Evolutionary conservation across 495 filamentous ascomycete genomes (phyloP).

Genomic region (Cairneyella variabilis): DNA sequence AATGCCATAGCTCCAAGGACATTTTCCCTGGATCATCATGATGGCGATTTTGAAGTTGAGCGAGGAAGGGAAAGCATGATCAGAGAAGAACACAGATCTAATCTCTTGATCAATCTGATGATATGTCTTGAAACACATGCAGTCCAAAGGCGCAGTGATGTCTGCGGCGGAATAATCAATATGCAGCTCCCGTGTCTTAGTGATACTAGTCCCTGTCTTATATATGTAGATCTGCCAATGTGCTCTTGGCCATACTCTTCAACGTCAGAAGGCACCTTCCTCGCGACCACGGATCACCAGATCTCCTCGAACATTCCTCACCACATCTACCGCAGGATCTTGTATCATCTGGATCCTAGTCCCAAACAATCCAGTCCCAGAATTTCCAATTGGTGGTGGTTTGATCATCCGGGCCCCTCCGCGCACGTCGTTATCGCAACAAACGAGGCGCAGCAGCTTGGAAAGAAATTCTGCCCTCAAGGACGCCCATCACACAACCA

Average conservation of each 20-base stretch:
- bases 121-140: too few species aligned
- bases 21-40: background rate
- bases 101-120: too few species aligned
- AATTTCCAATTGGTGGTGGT: background rate
- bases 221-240: background rate
- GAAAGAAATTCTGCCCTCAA: background rate
- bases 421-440: background rate
- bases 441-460: conserved; percentile 25
- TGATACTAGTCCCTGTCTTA: background rate
- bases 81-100: too few species aligned
- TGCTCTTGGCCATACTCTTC: background rate
- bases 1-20: background rate
- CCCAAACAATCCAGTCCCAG: too few species aligned
- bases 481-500: background rate
- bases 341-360: too few species aligned
- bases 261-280: background rate
- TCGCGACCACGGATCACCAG: background rate
- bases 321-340: too few species aligned
- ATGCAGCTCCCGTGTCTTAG: background rate
- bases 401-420: background rate
- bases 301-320: background rate
- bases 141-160: background rate
- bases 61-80: background rate
- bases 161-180: background rate
- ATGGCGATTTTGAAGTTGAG: background rate